Evolutionary conservation across 2,329 filamentous ascomycete species (phyloP).

Genomic region (Aspergillus ochraceus): DNA sequence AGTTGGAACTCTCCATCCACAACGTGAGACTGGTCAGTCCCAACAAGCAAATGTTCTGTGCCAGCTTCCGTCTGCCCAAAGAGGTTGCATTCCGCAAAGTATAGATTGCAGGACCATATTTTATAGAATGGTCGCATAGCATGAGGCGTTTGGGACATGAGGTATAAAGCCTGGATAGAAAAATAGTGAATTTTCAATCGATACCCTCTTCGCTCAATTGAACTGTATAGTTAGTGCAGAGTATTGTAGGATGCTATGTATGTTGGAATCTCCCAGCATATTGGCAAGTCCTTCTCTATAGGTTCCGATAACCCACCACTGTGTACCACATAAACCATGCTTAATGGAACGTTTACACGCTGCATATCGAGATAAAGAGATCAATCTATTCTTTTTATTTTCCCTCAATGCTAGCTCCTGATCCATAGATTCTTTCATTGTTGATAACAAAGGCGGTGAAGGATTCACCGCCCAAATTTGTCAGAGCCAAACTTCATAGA

Average conservation of each 20-base stretch:
- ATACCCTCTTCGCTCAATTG: constrained; percentile 14
- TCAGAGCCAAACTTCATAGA: constrained; percentile 2
- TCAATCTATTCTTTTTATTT: no score
- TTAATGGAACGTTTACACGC: no score
- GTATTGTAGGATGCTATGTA: no score
- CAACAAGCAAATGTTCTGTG: constrained; percentile 95
- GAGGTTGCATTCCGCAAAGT: constrained; percentile 71
- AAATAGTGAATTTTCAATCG: constrained; percentile 15
- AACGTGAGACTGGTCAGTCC: constrained; percentile 86
- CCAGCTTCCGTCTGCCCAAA: constrained; percentile 79
- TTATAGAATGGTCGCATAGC: constrained; percentile 10
- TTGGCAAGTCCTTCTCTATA: no score
- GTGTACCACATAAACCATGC: no score
- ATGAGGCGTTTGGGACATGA: constrained; percentile 17
- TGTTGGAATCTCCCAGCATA: no score
- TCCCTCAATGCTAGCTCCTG: no score
- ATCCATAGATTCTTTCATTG: no score
- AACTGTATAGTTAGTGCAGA: not conserved
- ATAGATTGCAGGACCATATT: constrained; percentile 8
- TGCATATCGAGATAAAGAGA: no score
- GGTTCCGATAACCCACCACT: no score
- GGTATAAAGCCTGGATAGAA: constrained; percentile 12
- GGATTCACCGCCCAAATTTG: constrained; percentile 21
- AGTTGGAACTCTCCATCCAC: constrained; percentile 57
- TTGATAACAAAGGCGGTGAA: not conserved